Base-by-base conservation (phyloP, 148 eudicot genomes). In the Beta vulgaris region DNA sequence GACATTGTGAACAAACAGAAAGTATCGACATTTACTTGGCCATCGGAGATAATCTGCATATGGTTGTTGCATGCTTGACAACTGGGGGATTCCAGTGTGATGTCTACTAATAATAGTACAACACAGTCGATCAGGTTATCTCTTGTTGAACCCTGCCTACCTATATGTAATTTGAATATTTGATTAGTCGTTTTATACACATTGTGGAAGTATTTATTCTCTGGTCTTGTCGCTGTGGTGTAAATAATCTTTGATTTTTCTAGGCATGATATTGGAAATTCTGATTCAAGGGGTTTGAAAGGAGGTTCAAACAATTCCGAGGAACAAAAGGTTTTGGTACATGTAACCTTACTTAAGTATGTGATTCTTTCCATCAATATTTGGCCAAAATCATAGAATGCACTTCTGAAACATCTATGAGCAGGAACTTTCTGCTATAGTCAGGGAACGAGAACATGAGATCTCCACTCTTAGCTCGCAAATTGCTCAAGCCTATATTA, bases 401-500 rank as follows among this genome's bases (percentile, higher is more conserved):
- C 35, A 29, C 77, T 10, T 71, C 44, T 77, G 28, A 69, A 57
- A 72, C 39, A 68, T 80, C 68, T 76, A 55, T 70, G 43, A 54
- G 44, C 77, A 93, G 98, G 95, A 85, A 78, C 93, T 88, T 73
- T 68, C 72, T 83, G 82, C 88, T 42, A 81, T 84, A 61, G 84
- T 72, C 58, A 86, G 73, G 80, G 87, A 83, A 42, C 91, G 90
- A 76, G 87, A 88, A 66, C 79, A 84, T 39, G 98, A 91, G 84
- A 84, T 90, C 54, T 57, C 78, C 81, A 62, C 37, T 77, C 91
- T 93, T 37, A 82, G 87, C 28, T 68, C 74, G 73, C 90, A 90
- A 83, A 85, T 93, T 82, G 54, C 93, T 79, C 84, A 79, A 85
- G 89, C 97, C 65, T 77, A 88, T 85, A 75, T 86, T 69, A 83